Evolutionary conservation across 1,284 basidiomycete genomes (phyloP), one percentile per base, ranked within the genome.

Genomic region (Exobasidium rhododendri): DNA sequence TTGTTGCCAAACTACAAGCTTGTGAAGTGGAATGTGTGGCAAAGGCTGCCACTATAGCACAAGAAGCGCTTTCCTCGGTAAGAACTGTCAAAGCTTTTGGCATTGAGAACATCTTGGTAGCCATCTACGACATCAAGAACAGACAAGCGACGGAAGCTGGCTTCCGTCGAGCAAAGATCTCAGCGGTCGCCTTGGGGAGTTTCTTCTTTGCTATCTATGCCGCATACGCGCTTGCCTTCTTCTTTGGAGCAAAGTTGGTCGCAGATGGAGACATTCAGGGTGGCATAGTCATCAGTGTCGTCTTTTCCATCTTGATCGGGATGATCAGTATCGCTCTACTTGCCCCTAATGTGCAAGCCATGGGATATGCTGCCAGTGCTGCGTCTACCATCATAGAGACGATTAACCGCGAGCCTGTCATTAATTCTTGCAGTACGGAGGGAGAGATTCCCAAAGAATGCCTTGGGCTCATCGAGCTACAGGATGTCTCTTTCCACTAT

Each of bases 351-450:
- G 62, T 81, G 62, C 80, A 81, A 58, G 89, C 91, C 11, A 83
- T 97, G 66, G 86, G 86, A 4, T 88, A 89, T 70, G 94, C 85
- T 40, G 87, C 87, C 70, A 91, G 87, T 24, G 93, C 94, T 6
- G 94, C 93, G 17, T 91, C 90, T 43, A 97, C 97, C 81, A 83
- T 98, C 1, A 97, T 86, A 78, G 84, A 87, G 44, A 96, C 94
- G 4, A 97, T 98, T 72, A 91, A 96, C 79, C 88, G 91, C 61
- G 82, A 89, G 62, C 64, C 73, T 7, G 86, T 92, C 56, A 97
- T 98, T 74, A 93, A 97, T 80, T 92, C 91, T 2, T 83, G 87
- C 1, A 83, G 86, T 65, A 83, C 85, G 0, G 83, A 79, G 0
- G 94, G 94, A 6, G 81, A 87, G 47, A 88, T 88, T 75, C 92